Percentiles rank a stretch among this genome's conserved stretches.
Conservation (phyloP, 345 rosid genomes). For the Eucalyptus cloeziana region DNA sequence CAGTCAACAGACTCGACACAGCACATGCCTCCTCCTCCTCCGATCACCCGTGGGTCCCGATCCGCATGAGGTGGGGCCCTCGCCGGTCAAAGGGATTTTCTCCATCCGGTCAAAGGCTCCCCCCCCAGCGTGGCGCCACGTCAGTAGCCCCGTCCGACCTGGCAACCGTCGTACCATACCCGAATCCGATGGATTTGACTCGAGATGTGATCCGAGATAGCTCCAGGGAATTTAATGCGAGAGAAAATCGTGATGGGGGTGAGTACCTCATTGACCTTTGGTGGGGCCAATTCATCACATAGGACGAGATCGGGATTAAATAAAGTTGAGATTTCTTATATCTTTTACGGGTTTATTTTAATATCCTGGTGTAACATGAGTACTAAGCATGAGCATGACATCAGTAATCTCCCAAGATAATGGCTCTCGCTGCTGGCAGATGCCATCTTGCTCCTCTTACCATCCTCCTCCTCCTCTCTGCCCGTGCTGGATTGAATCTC, state of each 20-base stretch:
- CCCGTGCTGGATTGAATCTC: no score
- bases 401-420: no score
- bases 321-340: no score
- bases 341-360: no score
- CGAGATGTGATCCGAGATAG: not conserved
- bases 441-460: no score
- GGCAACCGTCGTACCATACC: not conserved
- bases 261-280: not conserved
- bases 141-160: not conserved
- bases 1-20: not conserved
- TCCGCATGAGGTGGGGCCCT: not conserved
- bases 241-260: not conserved
- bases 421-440: no score
- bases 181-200: no score
- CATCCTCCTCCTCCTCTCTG: no score
- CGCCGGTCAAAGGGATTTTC: not conserved
- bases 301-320: not conserved
- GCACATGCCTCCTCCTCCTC: not conserved
- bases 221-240: not conserved
- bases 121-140: not conserved
- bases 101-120: not conserved
- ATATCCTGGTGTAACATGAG: no score
- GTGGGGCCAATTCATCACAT: not conserved
- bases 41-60: not conserved
- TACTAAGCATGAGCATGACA: no score